Percentiles rank a stretch among this genome's conserved stretches.
phyloP scores from a whole-genome alignment of 129 eudicot species.

The Cynara cardunculus region DNA sequence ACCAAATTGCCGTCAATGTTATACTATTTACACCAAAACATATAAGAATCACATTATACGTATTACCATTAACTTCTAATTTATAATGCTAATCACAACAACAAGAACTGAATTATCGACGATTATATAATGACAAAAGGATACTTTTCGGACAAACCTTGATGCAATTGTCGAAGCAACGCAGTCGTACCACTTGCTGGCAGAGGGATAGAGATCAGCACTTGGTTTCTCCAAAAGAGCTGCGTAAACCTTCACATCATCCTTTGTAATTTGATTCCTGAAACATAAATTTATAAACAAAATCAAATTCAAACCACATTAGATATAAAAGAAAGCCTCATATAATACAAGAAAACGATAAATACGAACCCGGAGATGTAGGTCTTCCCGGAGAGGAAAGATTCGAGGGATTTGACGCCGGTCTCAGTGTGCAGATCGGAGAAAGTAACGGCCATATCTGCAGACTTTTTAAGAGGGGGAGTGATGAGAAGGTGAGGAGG shows the following conservation, averaged over 20 bases:
- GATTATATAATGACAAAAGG: not conserved
- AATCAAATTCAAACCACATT: not conserved
- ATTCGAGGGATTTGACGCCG: slow-evolving; percentile 73
- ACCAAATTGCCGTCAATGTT: not conserved
- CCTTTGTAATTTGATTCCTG: slow-evolving; percentile 66
- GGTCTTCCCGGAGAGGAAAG: slow-evolving; percentile 61
- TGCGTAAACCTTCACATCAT: slow-evolving; percentile 87
- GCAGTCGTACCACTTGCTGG: slow-evolving; percentile 69
- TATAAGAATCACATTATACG: slow-evolving; percentile 2
- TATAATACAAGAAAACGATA: not conserved
- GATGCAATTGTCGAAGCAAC: slow-evolving; percentile 50
- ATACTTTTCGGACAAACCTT: slow-evolving; percentile 34
- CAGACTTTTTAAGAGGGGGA: not conserved
- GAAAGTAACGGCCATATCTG: slow-evolving; percentile 70
- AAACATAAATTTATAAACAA: not conserved
- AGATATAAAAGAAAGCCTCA: not conserved
- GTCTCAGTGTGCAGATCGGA: slow-evolving; percentile 84
- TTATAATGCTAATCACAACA: not conserved
- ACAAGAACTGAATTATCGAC: not conserved
- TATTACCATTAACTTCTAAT: not conserved
- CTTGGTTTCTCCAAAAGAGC: slow-evolving; percentile 59
- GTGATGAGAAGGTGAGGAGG: slow-evolving; percentile 16
- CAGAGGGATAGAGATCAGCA: slow-evolving; percentile 64
- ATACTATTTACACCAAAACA: not conserved
- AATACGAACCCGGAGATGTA: slow-evolving; percentile 67